Evolutionary conservation across 306 rosid species (phyloP).

Genomic region (Sicyos baderoa): DNA sequence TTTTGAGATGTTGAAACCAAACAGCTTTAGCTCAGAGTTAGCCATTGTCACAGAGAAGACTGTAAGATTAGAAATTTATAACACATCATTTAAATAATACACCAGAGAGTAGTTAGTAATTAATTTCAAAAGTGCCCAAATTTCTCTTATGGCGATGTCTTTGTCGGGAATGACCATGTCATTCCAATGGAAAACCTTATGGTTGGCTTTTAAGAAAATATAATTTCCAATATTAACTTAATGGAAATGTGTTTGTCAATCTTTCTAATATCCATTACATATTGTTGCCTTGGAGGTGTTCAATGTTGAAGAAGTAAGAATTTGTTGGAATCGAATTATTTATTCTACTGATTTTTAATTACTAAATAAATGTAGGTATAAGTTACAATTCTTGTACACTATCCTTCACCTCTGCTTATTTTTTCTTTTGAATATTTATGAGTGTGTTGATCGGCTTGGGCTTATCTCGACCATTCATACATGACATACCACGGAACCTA

Average conservation of each 20-base stretch:
- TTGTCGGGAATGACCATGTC: background rate
- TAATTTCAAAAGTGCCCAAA: background rate
- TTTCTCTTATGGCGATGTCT: background rate
- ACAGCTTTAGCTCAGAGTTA: constrained; percentile 29
- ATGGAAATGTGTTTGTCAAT: background rate
- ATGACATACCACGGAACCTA: too few species aligned
- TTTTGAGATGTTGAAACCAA: constrained; percentile 42
- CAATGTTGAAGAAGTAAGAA: background rate
- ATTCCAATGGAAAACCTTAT: background rate
- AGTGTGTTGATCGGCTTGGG: too few species aligned
- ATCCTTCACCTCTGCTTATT: too few species aligned
- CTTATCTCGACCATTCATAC: too few species aligned
- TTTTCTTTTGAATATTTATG: too few species aligned
- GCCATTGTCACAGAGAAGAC: background rate
- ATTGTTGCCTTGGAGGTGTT: background rate
- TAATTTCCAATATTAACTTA: background rate
- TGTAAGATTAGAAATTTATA: background rate
- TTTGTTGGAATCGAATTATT: background rate
- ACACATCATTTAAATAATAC: background rate
- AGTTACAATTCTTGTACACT: too few species aligned
- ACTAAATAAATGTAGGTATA: background rate
- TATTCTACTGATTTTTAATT: background rate
- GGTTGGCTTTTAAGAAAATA: background rate
- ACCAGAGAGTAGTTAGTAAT: background rate
- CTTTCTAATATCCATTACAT: too few species aligned